Percentiles rank a stretch among this genome's conserved stretches.
Evolutionary conservation across 208 protist genomes (phyloP).

Genomic region (Acanthamoeba castellanii): DNA sequence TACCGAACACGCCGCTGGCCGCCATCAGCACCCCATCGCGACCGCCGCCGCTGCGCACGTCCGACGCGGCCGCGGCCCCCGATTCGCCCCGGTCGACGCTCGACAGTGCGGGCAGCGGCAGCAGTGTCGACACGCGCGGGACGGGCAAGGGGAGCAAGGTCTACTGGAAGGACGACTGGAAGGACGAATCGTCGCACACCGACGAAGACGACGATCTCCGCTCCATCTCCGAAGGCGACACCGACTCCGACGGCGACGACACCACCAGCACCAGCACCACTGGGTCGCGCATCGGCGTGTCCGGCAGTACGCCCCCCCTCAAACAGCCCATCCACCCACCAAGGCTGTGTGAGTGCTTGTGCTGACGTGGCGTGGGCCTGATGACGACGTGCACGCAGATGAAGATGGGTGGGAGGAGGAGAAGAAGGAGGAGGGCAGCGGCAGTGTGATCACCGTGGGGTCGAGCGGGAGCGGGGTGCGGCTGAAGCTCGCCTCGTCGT

Average conservation of each 20-base stretch:
- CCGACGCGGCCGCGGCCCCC: not conserved
- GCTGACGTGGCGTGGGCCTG: too few species aligned
- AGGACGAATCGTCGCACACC: not conserved
- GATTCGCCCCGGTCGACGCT: not conserved
- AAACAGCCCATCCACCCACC: too few species aligned
- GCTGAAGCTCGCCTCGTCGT: not conserved
- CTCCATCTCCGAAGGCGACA: conserved; percentile 34
- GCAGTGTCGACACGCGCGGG: not conserved
- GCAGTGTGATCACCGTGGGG: not conserved
- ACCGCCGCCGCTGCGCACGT: not conserved
- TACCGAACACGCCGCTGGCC: not conserved
- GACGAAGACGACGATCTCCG: conserved; percentile 44
- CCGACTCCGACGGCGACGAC: not conserved
- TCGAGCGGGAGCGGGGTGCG: conserved; percentile 8
- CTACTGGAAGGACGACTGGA: not conserved
- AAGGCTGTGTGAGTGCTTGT: too few species aligned
- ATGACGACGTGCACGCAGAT: not conserved
- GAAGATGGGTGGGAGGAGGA: not conserved
- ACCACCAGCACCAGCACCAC: not conserved
- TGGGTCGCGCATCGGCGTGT: not conserved
- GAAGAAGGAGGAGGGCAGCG: not conserved
- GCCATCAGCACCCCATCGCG: not conserved
- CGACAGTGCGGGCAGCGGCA: not conserved
- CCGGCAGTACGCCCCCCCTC: not conserved
- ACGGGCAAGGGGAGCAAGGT: not conserved